phyloP scores from a whole-genome alignment of 371 early-diverging fungal species.

The Mucor lusitanicus region DNA sequence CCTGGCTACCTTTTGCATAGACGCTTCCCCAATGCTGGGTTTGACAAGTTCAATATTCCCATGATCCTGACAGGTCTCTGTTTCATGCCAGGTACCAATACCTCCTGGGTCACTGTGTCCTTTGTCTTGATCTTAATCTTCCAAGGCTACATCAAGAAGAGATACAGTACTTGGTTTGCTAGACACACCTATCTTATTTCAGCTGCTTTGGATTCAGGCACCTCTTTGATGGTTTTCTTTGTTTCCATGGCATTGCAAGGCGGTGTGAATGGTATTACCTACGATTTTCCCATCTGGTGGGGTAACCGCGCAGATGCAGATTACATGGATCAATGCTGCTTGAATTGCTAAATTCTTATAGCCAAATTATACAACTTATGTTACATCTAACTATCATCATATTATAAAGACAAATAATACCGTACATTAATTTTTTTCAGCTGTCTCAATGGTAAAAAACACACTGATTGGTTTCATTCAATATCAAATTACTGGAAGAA shows the following conservation, averaged over 20 bases:
- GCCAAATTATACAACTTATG: too few species aligned
- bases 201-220: constrained; percentile 61
- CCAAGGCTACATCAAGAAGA: constrained; percentile 49
- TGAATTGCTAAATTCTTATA: constrained; percentile 5
- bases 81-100: constrained; percentile 44
- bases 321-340: constrained; percentile 25
- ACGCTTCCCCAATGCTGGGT: constrained; percentile 39
- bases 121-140: constrained; percentile 40
- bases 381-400: too few species aligned
- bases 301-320: constrained; percentile 40
- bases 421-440: too few species aligned
- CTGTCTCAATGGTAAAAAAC: too few species aligned
- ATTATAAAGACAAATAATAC: too few species aligned
- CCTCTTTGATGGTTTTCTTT: constrained; percentile 54
- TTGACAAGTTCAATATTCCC: constrained; percentile 45
- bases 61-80: constrained; percentile 49
- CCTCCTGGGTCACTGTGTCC: constrained; percentile 44
- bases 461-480: too few species aligned
- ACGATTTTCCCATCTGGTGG: constrained; percentile 55
- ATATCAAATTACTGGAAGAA: too few species aligned
- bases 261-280: constrained; percentile 41
- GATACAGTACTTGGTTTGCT: constrained; percentile 50
- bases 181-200: constrained; percentile 59
- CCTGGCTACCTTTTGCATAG: constrained; percentile 36
- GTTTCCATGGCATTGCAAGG: constrained; percentile 53